Evolutionary conservation across 805 yeast species (phyloP).

Genomic region (Candida xiaguanensis): DNA sequence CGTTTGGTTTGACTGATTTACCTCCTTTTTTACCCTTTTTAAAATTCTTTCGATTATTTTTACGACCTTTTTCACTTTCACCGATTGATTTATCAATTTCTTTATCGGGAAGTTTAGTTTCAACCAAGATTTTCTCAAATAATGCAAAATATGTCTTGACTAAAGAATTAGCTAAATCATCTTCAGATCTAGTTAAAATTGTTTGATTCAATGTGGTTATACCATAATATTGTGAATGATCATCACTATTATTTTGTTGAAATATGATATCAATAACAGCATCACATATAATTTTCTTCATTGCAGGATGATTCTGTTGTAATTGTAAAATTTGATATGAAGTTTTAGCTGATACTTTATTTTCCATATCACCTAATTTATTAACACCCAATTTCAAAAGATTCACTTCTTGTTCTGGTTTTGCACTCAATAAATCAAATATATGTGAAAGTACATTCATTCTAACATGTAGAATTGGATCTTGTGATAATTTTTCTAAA

Average conservation of each 20-base stretch:
- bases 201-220: slow-evolving; percentile 90
- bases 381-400: slow-evolving; percentile 84
- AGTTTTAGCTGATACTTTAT: slow-evolving; percentile 84
- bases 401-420: slow-evolving; percentile 97
- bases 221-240: slow-evolving; percentile 85
- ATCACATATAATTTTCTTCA: slow-evolving; percentile 79
- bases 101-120: slow-evolving; percentile 51
- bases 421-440: slow-evolving; percentile 73
- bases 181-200: slow-evolving; percentile 73
- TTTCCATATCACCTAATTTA: slow-evolving; percentile 89
- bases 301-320: slow-evolving; percentile 92
- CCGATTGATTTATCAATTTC: slow-evolving; percentile 39
- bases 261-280: slow-evolving; percentile 78
- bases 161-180: slow-evolving; percentile 75
- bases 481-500: slow-evolving; percentile 81
- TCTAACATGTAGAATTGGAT: slow-evolving; percentile 85
- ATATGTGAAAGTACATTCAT: slow-evolving; percentile 71
- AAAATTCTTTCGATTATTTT: slow-evolving; percentile 58
- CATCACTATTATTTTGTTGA: slow-evolving; percentile 66
- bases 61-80: slow-evolving; percentile 56
- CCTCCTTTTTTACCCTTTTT: slow-evolving; percentile 90
- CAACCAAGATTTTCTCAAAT: slow-evolving; percentile 77
- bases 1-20: slow-evolving; percentile 59
- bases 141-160: slow-evolving; percentile 81
- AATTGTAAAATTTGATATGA: slow-evolving; percentile 76